Evolutionary conservation across 441 rosid species (phyloP).

Genomic region (Brassica balearica): DNA sequence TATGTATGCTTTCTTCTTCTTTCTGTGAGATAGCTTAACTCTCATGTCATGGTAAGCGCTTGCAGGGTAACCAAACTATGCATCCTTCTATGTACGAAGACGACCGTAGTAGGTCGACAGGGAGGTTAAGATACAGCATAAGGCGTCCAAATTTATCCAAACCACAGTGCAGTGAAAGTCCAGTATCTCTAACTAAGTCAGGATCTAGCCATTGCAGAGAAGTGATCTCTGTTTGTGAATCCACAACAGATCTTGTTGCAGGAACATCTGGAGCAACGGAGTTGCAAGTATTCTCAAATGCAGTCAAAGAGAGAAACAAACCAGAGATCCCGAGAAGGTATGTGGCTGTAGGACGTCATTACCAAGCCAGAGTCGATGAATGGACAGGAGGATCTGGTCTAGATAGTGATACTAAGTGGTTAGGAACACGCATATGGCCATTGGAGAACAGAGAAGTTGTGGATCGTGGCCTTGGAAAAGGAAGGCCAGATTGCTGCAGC

Average conservation of each 20-base stretch:
- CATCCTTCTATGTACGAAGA: slow-evolving; percentile 57
- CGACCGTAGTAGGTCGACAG: slow-evolving; percentile 35
- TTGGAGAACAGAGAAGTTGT: slow-evolving; percentile 26
- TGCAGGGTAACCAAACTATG: slow-evolving; percentile 54
- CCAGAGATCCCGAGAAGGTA: slow-evolving; percentile 38
- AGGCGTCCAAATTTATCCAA: slow-evolving; percentile 43
- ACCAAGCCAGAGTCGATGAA: slow-evolving; percentile 61
- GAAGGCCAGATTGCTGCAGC: slow-evolving; percentile 52
- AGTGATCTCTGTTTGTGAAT: not conserved
- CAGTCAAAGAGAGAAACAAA: slow-evolving; percentile 21
- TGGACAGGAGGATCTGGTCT: slow-evolving; percentile 52
- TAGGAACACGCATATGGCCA: slow-evolving; percentile 60
- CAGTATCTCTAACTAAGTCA: slow-evolving; percentile 40
- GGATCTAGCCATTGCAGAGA: slow-evolving; percentile 16
- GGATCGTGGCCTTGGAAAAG: slow-evolving; percentile 43
- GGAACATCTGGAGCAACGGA: slow-evolving; percentile 30
- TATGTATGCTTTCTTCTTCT: not conserved
- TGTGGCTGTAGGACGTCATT: slow-evolving; percentile 49
- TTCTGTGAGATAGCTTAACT: slow-evolving; percentile 11
- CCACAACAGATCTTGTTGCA: slow-evolving; percentile 13
- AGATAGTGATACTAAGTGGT: slow-evolving; percentile 61
- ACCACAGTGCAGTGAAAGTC: slow-evolving; percentile 47
- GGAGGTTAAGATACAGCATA: slow-evolving; percentile 48
- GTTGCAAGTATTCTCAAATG: slow-evolving; percentile 33
- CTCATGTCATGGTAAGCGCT: slow-evolving; percentile 16